Base-by-base conservation (phyloP, 805 yeast species). In the Ogataea polymorpha region DNA sequence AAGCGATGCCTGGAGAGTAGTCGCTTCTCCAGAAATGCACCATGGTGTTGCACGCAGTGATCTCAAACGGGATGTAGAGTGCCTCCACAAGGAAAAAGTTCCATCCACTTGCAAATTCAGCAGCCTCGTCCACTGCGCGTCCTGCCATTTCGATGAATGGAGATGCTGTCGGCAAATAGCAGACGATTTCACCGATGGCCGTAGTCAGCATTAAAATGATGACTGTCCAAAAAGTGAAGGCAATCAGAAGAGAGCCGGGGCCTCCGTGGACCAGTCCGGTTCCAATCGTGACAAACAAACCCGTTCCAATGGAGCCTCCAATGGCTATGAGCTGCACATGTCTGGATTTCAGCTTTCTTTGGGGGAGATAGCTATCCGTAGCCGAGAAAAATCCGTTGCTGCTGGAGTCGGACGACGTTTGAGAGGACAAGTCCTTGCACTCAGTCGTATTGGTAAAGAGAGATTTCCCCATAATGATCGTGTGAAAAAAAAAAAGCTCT, bases 21-120 rank as follows among this genome's bases (percentile, higher is more conserved):
- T 70, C 75, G 40, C 62, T 67, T 47, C 74, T 57, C 78, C 79
- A 74, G 50, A 59, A 74, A 50, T 72, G 80, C 26, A 79, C 60
- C 68, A 77, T 72, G 18, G 77, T 72, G 44, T 77, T 76, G 39
- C 74, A 74, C 50, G 68, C 54, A 4, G 71, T 67, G 39, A 72
- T 68, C 54, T 72, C 77, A 44, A 71, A 71, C 10, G 78, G 77
- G 50, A 72, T 68, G 48, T 68, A 70, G 41, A 70, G 58, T 33
- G 70, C 62, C 48, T 70, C 68, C 70, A 71, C 67, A 20, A 72
- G 47, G 61, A 68, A 65, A 39, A 65, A 65, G 50, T 65, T 66
- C 53, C 64, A 56, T 20, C 67, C 65, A 18, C 64, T 61, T 16
- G 62, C 55, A 32, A 56, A 51, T 45, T 65, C 70, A 16, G 60